A percentile compares a stretch with the other conserved stretches of the same genome.
phyloP scores from a whole-genome alignment of 345 rosid species.

The Ceriops decandra region DNA sequence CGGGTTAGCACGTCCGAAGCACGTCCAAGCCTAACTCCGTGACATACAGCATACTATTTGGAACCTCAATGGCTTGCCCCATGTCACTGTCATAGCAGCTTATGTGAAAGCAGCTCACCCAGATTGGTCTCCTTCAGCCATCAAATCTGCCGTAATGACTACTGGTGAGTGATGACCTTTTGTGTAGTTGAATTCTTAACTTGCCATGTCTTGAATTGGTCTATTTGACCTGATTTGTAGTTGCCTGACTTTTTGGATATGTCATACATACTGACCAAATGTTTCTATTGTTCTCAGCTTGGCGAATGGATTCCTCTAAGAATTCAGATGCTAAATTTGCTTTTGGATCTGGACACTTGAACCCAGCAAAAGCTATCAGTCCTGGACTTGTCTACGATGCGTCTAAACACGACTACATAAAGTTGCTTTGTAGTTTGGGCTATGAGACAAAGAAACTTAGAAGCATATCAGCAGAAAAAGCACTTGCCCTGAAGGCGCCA shows the following conservation, averaged over 20 bases:
- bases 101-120: conserved; percentile 44
- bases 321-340: conserved; percentile 39
- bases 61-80: conserved; percentile 64
- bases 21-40: too few species aligned
- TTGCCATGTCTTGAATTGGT: too few species aligned
- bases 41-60: conserved; percentile 38
- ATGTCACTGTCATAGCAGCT: conserved; percentile 45
- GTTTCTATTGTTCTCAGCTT: conserved; percentile 27
- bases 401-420: conserved; percentile 29
- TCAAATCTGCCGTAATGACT: conserved; percentile 62
- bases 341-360: conserved; percentile 51
- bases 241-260: neutral
- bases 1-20: too few species aligned
- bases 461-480: conserved; percentile 29
- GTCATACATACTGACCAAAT: neutral
- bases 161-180: conserved; percentile 34
- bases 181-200: too few species aligned
- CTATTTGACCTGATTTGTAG: neutral
- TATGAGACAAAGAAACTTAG: conserved; percentile 17
- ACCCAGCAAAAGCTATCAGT: conserved; percentile 42
- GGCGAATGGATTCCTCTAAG: conserved; percentile 32
- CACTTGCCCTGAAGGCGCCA: conserved; percentile 21
- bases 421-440: conserved; percentile 41
- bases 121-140: conserved; percentile 58
- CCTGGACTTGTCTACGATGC: conserved; percentile 41